These are phyloP conservation scores for Trypethelium eluteriae DNA, from an alignment of 495 filamentous ascomycete species.

Conservation along the genomic window DNA sequence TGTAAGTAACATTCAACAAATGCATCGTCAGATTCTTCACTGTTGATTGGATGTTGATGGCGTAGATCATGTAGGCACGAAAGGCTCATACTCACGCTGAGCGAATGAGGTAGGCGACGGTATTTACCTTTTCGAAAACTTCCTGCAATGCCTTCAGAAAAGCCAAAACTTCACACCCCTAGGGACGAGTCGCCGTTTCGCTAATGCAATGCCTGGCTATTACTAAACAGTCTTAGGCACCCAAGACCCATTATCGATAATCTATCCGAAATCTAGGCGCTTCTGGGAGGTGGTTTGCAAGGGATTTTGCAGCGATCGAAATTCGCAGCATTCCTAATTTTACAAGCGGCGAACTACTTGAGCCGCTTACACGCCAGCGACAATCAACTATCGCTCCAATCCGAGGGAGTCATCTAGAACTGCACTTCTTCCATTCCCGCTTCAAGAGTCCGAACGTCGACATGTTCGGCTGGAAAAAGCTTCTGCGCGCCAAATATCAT, in stretches of 20 bases:
- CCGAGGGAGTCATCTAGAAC: conserved; percentile 38
- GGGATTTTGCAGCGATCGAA: conserved; percentile 36
- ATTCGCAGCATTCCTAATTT: conserved; percentile 28
- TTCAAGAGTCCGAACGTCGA: conserved; percentile 20
- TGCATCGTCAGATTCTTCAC: background rate
- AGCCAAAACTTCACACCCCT: conserved; percentile 48
- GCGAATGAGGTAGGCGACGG: conserved; percentile 49
- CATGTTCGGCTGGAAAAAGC: conserved; percentile 23
- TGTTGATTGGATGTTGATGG: background rate
- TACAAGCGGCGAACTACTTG: conserved; percentile 31
- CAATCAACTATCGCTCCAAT: conserved; percentile 33
- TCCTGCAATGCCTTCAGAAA: conserved; percentile 50
- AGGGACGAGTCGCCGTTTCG: conserved; percentile 21
- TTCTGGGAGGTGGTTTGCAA: conserved; percentile 37
- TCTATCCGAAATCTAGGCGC: conserved; percentile 43
- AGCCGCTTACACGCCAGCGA: conserved; percentile 26
- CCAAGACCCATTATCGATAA: conserved; percentile 43
- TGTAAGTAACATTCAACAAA: conserved; percentile 7
- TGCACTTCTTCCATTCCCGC: conserved; percentile 34
- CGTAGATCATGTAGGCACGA: conserved; percentile 33
- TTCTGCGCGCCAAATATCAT: conserved; percentile 16
- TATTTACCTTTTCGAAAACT: conserved; percentile 45
- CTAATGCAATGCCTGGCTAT: conserved; percentile 44
- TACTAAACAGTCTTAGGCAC: conserved; percentile 32
- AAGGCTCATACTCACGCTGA: conserved; percentile 45